These are phyloP conservation scores for Candida anglica DNA, from an alignment of 805 yeast species.

Conservation along the genomic window DNA sequence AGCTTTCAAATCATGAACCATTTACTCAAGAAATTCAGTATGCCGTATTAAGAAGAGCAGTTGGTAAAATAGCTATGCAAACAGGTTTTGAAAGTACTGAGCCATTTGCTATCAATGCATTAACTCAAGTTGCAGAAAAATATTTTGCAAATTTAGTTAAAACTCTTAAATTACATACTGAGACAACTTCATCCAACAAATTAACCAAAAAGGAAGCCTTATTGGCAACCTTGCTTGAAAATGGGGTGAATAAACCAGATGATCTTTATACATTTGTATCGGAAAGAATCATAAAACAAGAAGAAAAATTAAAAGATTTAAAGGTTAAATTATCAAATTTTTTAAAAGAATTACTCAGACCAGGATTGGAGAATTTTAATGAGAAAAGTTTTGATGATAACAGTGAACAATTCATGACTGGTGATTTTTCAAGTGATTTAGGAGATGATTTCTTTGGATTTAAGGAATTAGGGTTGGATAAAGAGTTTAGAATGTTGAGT, in stretches of 20 bases:
- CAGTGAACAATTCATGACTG: slow-evolving; percentile 90
- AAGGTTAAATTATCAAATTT: slow-evolving; percentile 63
- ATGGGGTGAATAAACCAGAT: slow-evolving; percentile 81
- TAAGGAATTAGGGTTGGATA: slow-evolving; percentile 87
- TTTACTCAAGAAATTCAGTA: slow-evolving; percentile 58
- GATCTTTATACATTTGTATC: slow-evolving; percentile 68
- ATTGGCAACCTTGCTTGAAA: slow-evolving; percentile 66
- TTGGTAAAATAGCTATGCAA: slow-evolving; percentile 81
- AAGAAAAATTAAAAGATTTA: slow-evolving; percentile 64
- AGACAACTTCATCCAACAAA: slow-evolving; percentile 50
- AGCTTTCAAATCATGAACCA: slow-evolving; percentile 64
- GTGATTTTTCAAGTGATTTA: slow-evolving; percentile 88
- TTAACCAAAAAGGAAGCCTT: slow-evolving; percentile 43
- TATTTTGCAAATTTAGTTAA: slow-evolving; percentile 72
- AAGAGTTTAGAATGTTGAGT: slow-evolving; percentile 81
- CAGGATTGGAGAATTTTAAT: slow-evolving; percentile 66
- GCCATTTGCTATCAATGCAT: slow-evolving; percentile 67
- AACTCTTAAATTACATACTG: slow-evolving; percentile 67
- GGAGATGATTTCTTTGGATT: slow-evolving; percentile 99
- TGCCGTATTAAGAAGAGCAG: slow-evolving; percentile 61
- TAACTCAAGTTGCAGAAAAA: slow-evolving; percentile 80
- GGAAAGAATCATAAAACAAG: slow-evolving; percentile 68
- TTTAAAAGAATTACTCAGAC: slow-evolving; percentile 77
- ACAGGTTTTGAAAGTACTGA: slow-evolving; percentile 88
- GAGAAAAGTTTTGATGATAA: slow-evolving; percentile 84